Conservation (phyloP, 2,329 filamentous ascomycete species). For the Fusarium pseudocircinatum region DNA sequence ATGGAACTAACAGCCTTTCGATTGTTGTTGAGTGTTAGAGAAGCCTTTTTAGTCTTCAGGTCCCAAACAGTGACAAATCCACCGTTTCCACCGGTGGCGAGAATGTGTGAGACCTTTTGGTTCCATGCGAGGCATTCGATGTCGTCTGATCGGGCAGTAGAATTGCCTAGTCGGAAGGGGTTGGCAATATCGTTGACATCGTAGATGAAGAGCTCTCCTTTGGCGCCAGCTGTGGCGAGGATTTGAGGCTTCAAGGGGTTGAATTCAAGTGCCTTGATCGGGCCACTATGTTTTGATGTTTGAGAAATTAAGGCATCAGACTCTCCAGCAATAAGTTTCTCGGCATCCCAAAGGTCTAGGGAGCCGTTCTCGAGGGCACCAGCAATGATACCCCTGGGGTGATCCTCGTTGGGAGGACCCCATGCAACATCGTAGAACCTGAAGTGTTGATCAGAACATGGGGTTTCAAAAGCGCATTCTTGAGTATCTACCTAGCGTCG, state of each 20-base stretch:
- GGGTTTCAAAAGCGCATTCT: conserved; percentile 10
- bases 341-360: conserved; percentile 92
- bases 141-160: conserved; percentile 89
- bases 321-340: conserved; percentile 66
- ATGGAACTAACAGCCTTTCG: conserved; percentile 95
- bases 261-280: conserved; percentile 96
- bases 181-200: conserved; percentile 90
- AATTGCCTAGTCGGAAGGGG: conserved; percentile 88
- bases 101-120: conserved; percentile 94
- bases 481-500: conserved; percentile 78
- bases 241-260: conserved; percentile 93
- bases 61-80: conserved; percentile 99
- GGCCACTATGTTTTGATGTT: conserved; percentile 88
- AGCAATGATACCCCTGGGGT: conserved; percentile 89
- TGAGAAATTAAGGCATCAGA: conserved; percentile 84
- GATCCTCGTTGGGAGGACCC: conserved; percentile 81
- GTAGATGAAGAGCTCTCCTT: conserved; percentile 96
- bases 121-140: conserved; percentile 99
- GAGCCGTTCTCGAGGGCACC: conserved; percentile 95
- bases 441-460: conserved; percentile 30
- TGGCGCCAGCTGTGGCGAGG: conserved; percentile 89
- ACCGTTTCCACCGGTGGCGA: conserved; percentile 91
- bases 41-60: conserved; percentile 97
- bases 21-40: conserved; percentile 93
- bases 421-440: conserved; percentile 98